Percentiles rank a stretch among this genome's conserved stretches.
Evolutionary conservation across 2,329 filamentous ascomycete species (phyloP).

Genomic region (Colletotrichum orbiculare): DNA sequence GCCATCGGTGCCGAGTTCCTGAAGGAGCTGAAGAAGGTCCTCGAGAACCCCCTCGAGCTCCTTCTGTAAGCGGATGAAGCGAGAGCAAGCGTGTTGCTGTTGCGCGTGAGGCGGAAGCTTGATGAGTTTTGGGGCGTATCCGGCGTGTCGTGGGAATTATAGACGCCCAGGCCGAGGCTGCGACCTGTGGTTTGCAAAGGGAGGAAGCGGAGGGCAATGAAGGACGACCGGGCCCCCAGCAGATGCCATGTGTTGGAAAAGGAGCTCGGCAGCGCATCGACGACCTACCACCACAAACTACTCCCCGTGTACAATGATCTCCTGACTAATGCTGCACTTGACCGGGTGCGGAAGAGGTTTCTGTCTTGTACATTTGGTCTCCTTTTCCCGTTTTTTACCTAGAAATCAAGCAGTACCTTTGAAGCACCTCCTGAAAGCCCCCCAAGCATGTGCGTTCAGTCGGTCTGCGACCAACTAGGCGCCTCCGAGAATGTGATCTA

Average conservation of each 20-base stretch:
- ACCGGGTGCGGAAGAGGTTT: slow-evolving; percentile 41
- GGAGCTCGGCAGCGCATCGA: slow-evolving; percentile 30
- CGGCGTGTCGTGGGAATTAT: slow-evolving; percentile 24
- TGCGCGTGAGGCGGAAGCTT: slow-evolving; percentile 18
- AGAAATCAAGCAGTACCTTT: slow-evolving; percentile 40
- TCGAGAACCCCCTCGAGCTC: slow-evolving; percentile 97
- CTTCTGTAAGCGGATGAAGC: slow-evolving; percentile 72
- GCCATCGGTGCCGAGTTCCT: slow-evolving; percentile 98
- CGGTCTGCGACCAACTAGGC: too few species aligned
- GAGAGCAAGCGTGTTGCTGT: not conserved
- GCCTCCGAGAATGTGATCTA: too few species aligned
- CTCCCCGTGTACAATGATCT: slow-evolving; percentile 55
- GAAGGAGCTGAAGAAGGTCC: slow-evolving; percentile 93
- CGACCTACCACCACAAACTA: slow-evolving; percentile 43
- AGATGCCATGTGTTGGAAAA: slow-evolving; percentile 12
- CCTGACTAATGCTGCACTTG: slow-evolving; percentile 53
- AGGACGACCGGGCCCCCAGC: slow-evolving; percentile 25
- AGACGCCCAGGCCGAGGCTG: slow-evolving; percentile 30
- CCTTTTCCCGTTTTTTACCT: slow-evolving; percentile 39
- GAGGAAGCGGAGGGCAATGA: slow-evolving; percentile 31
- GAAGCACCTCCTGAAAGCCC: slow-evolving; percentile 2
- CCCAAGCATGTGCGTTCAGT: not conserved
- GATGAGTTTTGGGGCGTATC: slow-evolving; percentile 31
- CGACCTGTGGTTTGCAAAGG: slow-evolving; percentile 27
- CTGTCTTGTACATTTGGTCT: slow-evolving; percentile 45